Percentiles rank a stretch among this genome's conserved stretches.
Conservation (phyloP, 2,329 filamentous ascomycete species). For the Aspergillus chevalieri region DNA sequence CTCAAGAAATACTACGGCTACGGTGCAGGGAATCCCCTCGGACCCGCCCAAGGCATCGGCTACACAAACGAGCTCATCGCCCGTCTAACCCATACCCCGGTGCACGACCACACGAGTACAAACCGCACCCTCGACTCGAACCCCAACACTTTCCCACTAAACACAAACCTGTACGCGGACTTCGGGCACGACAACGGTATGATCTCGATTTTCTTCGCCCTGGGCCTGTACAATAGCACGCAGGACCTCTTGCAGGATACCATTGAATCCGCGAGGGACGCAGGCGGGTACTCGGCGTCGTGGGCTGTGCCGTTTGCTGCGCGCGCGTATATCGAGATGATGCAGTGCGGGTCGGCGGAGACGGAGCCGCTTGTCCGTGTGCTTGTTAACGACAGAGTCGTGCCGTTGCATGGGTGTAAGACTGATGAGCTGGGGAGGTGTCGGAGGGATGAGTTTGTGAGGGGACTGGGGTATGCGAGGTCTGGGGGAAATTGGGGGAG, state of each 20-base stretch:
- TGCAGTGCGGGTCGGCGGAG: conserved; percentile 53
- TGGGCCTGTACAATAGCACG: conserved; percentile 71
- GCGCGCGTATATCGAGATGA: conserved; percentile 81
- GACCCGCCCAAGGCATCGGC: conserved; percentile 78
- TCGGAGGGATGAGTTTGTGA: conserved; percentile 61
- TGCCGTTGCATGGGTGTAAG: conserved; percentile 64
- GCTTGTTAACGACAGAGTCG: conserved; percentile 76
- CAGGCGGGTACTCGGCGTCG: conserved; percentile 64
- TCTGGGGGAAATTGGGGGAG: conserved; percentile 66
- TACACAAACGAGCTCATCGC: conserved; percentile 84
- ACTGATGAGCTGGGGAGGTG: conserved; percentile 68
- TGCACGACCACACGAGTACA: conserved; percentile 66
- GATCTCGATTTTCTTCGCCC: conserved; percentile 65
- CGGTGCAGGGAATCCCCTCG: conserved; percentile 68
- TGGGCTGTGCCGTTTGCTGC: conserved; percentile 79
- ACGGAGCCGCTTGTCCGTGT: conserved; percentile 68
- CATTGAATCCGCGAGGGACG: conserved; percentile 44
- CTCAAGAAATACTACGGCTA: conserved; percentile 82
- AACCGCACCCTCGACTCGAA: conserved; percentile 70
- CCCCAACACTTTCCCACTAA: conserved; percentile 66
- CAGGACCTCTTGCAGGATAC: conserved; percentile 47
- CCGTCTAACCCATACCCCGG: conserved; percentile 62
- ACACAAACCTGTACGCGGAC: conserved; percentile 68
- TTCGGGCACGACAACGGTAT: conserved; percentile 92
- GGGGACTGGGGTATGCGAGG: conserved; percentile 67